Evolutionary conservation across 2,329 filamentous ascomycete genomes (phyloP), one percentile per base, ranked within the genome.

Genomic region (Grosmannia serpens): DNA sequence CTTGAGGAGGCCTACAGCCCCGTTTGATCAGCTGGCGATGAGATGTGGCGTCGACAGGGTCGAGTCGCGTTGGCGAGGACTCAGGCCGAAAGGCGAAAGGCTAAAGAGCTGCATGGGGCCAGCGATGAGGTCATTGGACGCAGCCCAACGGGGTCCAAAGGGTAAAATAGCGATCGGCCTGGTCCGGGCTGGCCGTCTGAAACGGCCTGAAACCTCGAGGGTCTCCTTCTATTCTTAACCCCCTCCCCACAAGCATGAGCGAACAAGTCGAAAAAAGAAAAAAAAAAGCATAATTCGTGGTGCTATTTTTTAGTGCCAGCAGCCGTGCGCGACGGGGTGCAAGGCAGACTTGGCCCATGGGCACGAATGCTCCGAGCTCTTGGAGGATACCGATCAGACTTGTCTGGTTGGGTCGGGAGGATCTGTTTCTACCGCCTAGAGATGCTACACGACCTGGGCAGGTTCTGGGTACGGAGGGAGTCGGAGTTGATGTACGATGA

Each of bases 161-260:
- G n/a, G n/a, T n/a, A n/a, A n/a, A n/a, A n/a, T 8, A 24, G 22
- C 26, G 22, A 26, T 11, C 46, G 46, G 46, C 53, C 11, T 41
- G 53, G 29, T 29, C 44, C 9, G 31, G 31, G 33, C 41, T 26
- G n/a, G 52, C 27, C 20, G 26, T 56, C 44, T 61, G 60, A 61
- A 61, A 61, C 60, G 35, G 60, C 58, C 27, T 61, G 58, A 60
- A 61, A 61, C 58, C 17, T 4, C 3, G 17, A 13, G 35, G 35
- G 35, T 38, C 35, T 35, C 38, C 38, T 41, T 41, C 38, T 41
- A 20, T 41, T 20, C 13, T 41, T 15, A 15, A 15, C 13, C 13
- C 8, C 6, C 20, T 15, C 41, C 20, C 41, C 41, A 44, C 41
- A 44, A 44, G 41, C 17, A 44, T n/a, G 8, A 44, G 20, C 17